Conservation (phyloP, 768 basidiomycete species). For the Pisolithus microcarpus region DNA sequence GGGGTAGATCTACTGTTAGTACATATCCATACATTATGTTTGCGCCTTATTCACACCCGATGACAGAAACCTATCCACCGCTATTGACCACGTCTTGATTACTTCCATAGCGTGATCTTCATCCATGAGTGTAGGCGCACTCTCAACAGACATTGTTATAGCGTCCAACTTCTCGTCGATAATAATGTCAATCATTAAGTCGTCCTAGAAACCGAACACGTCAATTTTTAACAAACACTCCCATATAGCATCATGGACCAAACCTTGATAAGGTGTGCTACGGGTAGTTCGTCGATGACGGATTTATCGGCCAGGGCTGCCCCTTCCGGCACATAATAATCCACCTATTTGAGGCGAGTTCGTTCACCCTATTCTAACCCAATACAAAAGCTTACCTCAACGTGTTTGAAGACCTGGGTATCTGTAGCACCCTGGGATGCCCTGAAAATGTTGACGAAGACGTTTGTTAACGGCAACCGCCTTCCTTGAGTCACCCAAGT, state of each 20-base stretch:
- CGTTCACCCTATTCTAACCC: background rate
- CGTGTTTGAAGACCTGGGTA: slow-evolving; percentile 21
- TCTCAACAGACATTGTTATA: slow-evolving; percentile 19
- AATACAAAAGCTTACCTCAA: slow-evolving; percentile 26
- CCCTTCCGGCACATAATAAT: slow-evolving; percentile 28
- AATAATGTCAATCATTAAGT: slow-evolving; percentile 28
- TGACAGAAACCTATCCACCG: slow-evolving; percentile 11
- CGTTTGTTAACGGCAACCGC: slow-evolving; percentile 33
- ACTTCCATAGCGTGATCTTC: slow-evolving; percentile 9
- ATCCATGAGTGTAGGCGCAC: slow-evolving; percentile 12
- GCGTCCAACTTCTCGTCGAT: slow-evolving; percentile 12
- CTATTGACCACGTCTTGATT: slow-evolving; percentile 15
- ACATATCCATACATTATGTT: slow-evolving; percentile 4
- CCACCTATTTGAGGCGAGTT: slow-evolving; percentile 20
- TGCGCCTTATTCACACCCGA: background rate
- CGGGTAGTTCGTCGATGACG: slow-evolving; percentile 11
- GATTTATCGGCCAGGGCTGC: slow-evolving; percentile 6
- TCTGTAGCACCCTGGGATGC: slow-evolving; percentile 17
- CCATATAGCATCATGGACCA: background rate
- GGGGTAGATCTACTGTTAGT: background rate
- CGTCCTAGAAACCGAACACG: slow-evolving; percentile 19
- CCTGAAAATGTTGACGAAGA: slow-evolving; percentile 39
- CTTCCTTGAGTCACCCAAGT: slow-evolving; percentile 28
- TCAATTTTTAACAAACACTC: background rate
- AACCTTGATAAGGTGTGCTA: slow-evolving; percentile 23